These are phyloP conservation scores for Acorus calamus DNA, from an alignment of 106 monocot genomes.

Conservation along the genomic window DNA sequence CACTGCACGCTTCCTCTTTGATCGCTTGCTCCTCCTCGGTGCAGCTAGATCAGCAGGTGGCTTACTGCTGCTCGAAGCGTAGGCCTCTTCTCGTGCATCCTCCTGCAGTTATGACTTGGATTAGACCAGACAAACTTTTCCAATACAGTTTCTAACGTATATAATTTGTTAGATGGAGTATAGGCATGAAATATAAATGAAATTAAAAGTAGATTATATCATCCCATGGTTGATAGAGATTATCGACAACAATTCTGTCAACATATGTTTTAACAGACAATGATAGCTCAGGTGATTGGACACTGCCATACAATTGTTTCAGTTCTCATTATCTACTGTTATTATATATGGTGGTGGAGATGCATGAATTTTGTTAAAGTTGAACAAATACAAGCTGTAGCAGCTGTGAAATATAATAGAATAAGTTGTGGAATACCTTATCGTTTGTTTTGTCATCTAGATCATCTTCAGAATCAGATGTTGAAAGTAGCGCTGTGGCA, in stretches of 20 bases:
- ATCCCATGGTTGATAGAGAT: too few relatives aligned
- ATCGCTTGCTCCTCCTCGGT: constrained; percentile 80
- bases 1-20: constrained; percentile 75
- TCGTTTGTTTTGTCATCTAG: constrained; percentile 43
- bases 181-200: too few relatives aligned
- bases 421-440: constrained; percentile 14
- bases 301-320: too few relatives aligned
- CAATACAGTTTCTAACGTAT: too few relatives aligned
- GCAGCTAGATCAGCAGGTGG: constrained; percentile 49
- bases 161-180: too few relatives aligned
- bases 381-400: background rate
- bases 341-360: background rate
- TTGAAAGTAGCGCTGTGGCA: constrained; percentile 21
- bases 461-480: constrained; percentile 36
- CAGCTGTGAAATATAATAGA: background rate
- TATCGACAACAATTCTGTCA: too few relatives aligned
- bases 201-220: too few relatives aligned
- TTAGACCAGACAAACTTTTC: background rate
- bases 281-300: too few relatives aligned
- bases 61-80: constrained; percentile 42
- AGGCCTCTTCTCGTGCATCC: constrained; percentile 35
- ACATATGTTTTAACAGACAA: too few relatives aligned
- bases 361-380: background rate
- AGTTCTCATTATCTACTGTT: background rate
- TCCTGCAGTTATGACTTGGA: constrained; percentile 19